Conservation (phyloP, 2,329 filamentous ascomycete genomes). For the Pezizomycotina sp. region DNA sequence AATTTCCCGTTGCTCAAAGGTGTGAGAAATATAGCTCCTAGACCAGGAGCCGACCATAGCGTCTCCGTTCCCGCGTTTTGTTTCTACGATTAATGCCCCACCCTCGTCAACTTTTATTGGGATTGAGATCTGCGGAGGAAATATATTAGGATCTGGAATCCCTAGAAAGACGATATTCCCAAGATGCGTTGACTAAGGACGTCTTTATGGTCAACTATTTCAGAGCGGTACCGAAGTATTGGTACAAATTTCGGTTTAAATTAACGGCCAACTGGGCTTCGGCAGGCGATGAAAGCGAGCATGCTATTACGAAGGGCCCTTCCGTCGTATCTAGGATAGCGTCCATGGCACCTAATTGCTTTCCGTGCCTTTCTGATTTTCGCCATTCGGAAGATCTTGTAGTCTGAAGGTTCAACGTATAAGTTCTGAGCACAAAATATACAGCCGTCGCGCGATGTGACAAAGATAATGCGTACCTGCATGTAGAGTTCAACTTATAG, state of each 20-base stretch:
- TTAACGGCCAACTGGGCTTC: constrained; percentile 38
- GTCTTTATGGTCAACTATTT: constrained; percentile 29
- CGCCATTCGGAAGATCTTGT: constrained; percentile 14
- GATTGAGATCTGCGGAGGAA: too few species aligned
- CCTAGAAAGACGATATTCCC: constrained; percentile 34
- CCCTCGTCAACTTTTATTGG: too few species aligned
- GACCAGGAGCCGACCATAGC: constrained; percentile 25
- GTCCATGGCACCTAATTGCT: constrained; percentile 38
- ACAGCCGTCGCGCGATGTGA: constrained; percentile 24
- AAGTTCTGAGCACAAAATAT: constrained; percentile 1
- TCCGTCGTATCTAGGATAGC: too few species aligned
- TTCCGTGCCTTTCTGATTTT: constrained; percentile 29
- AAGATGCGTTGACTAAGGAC: constrained; percentile 17
- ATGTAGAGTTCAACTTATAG: too few species aligned
- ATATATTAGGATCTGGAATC: constrained; percentile 25
- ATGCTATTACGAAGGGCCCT: constrained; percentile 32
- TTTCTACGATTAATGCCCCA: constrained; percentile 22
- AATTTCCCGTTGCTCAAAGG: constrained; percentile 34
- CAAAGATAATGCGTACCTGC: constrained; percentile 15
- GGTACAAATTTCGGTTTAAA: constrained; percentile 40
- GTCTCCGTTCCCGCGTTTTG: constrained; percentile 10
- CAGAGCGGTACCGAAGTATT: constrained; percentile 40
- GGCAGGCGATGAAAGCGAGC: constrained; percentile 22
- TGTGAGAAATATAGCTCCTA: constrained; percentile 38
- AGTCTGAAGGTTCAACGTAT: constrained; percentile 2